These are phyloP conservation scores for Sporothrix dimorphospora DNA, from an alignment of 2,329 filamentous ascomycete species.

Conservation along the genomic window DNA sequence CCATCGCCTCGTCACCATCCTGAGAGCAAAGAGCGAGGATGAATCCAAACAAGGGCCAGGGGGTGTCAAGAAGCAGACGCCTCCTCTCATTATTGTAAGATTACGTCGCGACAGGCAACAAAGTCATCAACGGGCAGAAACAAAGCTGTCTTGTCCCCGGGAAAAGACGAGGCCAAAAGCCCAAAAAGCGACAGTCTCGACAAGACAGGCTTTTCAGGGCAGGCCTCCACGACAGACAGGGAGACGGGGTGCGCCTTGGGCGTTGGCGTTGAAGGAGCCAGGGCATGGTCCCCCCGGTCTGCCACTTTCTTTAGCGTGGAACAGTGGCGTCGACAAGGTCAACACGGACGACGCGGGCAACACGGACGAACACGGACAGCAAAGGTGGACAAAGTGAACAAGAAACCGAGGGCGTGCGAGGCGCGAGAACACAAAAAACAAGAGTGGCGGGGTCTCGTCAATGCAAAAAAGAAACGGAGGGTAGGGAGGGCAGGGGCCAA, in stretches of 20 bases:
- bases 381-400: not conserved
- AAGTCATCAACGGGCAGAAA: not conserved
- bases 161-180: not conserved
- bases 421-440: not conserved
- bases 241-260: not conserved
- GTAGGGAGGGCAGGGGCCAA: not conserved
- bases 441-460: slow-evolving; percentile 5
- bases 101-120: too few species aligned
- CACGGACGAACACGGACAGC: not conserved
- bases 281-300: not conserved
- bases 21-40: not conserved
- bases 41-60: not conserved
- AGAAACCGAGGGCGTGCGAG: not conserved
- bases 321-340: slow-evolving; percentile 10
- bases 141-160: not conserved
- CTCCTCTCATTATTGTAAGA: too few species aligned
- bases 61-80: too few species aligned
- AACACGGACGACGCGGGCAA: not conserved
- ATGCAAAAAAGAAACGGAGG: slow-evolving; percentile 12
- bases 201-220: not conserved
- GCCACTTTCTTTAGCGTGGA: slow-evolving; percentile 12
- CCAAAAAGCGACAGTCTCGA: not conserved
- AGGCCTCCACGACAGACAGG: not conserved
- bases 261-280: not conserved
- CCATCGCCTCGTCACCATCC: too few species aligned